Conservation (phyloP, 345 rosid species). For the Populus nigra region DNA sequence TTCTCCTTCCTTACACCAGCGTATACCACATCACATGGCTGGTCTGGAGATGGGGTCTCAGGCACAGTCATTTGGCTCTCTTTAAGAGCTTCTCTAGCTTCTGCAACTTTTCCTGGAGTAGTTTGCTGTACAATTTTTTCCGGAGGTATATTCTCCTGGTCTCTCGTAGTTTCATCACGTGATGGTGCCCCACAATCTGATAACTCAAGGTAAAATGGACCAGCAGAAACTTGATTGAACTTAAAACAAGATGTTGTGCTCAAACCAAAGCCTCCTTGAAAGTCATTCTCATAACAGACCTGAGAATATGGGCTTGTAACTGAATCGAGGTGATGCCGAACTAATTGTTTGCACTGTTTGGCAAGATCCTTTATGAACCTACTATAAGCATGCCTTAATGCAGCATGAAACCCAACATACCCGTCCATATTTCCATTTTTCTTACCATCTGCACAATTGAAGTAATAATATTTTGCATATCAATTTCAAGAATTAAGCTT, state of each 20-base stretch:
- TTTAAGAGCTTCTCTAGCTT: slow-evolving; percentile 48
- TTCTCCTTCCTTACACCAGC: slow-evolving; percentile 66
- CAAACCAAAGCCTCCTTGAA: slow-evolving; percentile 58
- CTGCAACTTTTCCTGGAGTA: slow-evolving; percentile 73
- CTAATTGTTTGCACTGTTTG: slow-evolving; percentile 83
- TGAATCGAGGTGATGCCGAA: slow-evolving; percentile 92
- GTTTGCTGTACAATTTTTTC: slow-evolving; percentile 60
- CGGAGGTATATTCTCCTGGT: slow-evolving; percentile 82
- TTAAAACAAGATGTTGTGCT: slow-evolving; percentile 37
- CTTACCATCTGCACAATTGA: slow-evolving; percentile 53
- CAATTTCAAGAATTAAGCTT: neutral
- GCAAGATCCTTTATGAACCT: slow-evolving; percentile 73
- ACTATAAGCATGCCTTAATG: slow-evolving; percentile 70
- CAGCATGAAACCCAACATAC: slow-evolving; percentile 83
- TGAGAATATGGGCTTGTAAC: slow-evolving; percentile 92
- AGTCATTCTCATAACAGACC: slow-evolving; percentile 76
- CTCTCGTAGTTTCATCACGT: slow-evolving; percentile 50
- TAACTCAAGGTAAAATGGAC: slow-evolving; percentile 70
- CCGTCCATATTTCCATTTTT: slow-evolving; percentile 76
- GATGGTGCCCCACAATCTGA: slow-evolving; percentile 48
- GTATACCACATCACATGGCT: slow-evolving; percentile 57
- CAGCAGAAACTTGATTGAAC: slow-evolving; percentile 48
- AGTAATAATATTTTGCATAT: slow-evolving; percentile 2
- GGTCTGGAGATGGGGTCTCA: slow-evolving; percentile 98
- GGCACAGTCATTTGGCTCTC: slow-evolving; percentile 87